Percentiles rank a stretch among this genome's conserved stretches.
Conservation (phyloP, 148 eudicot genomes). For the Salicornia ramosissima region DNA sequence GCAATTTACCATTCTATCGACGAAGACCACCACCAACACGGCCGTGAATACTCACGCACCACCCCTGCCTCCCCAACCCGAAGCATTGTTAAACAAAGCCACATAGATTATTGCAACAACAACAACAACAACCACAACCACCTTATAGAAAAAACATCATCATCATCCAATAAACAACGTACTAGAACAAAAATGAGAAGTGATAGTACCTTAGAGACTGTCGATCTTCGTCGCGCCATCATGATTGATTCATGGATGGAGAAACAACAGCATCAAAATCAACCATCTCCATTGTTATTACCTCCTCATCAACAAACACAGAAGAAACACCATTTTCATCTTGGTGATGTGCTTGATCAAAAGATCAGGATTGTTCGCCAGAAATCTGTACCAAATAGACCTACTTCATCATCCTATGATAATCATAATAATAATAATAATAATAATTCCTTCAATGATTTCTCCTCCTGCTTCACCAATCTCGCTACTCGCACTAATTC, state of each 20-base stretch:
- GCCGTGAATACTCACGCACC: background rate
- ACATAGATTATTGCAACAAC: too few species aligned
- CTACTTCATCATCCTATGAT: constrained; percentile 14
- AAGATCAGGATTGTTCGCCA: constrained; percentile 23
- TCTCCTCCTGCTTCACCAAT: constrained; percentile 5
- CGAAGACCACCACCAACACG: constrained; percentile 10
- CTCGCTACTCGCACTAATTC: constrained; percentile 30
- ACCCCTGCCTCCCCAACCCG: constrained; percentile 1
- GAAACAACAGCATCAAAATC: constrained; percentile 15
- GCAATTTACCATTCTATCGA: constrained; percentile 63
- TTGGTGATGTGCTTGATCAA: background rate
- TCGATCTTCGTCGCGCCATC: constrained; percentile 54
- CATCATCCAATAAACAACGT: constrained; percentile 12
- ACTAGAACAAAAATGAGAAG: constrained; percentile 18
- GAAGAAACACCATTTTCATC: background rate
- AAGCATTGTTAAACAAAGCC: background rate
- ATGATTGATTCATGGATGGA: constrained; percentile 69
- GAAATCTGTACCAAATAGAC: constrained; percentile 18
- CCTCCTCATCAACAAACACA: background rate
- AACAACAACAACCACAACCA: background rate
- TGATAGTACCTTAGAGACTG: constrained; percentile 30
- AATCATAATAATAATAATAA: background rate
- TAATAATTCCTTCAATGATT: background rate
- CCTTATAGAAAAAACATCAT: background rate
- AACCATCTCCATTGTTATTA: background rate